phyloP scores from a whole-genome alignment of 192 early-diverging fungal genomes.

The Allomyces macrogynus region DNA sequence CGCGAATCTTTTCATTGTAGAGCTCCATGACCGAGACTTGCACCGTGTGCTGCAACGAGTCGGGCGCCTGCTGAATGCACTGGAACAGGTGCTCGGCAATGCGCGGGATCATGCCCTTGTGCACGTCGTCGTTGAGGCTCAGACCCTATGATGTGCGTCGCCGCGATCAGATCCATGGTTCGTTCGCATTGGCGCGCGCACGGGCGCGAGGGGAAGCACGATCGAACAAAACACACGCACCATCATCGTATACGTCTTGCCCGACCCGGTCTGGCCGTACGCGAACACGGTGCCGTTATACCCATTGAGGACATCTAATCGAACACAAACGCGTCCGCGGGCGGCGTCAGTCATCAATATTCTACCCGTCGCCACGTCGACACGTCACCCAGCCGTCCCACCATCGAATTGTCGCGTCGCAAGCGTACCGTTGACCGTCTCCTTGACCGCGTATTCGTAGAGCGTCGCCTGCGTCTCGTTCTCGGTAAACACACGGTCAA shows the following conservation, averaged over 20 bases:
- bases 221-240: constrained; percentile 92
- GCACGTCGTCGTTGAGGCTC: constrained; percentile 73
- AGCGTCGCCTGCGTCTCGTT: constrained; percentile 63
- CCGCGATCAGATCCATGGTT: background rate
- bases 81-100: constrained; percentile 89
- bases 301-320: constrained; percentile 66
- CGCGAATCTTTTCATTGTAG: constrained; percentile 98
- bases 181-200: background rate
- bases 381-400: too few species aligned
- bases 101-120: constrained; percentile 91
- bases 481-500: constrained; percentile 79
- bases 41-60: constrained; percentile 90
- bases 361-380: too few species aligned
- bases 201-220: constrained; percentile 34
- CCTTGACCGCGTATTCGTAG: constrained; percentile 75
- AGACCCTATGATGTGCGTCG: constrained; percentile 35
- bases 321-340: constrained; percentile 97
- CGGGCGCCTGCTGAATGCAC: constrained; percentile 77
- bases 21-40: constrained; percentile 99
- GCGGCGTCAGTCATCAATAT: constrained; percentile 75
- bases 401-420: too few species aligned
- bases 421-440: constrained; percentile 72
- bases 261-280: constrained; percentile 4
- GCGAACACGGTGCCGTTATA: constrained; percentile 4
- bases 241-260: constrained; percentile 13